These are phyloP conservation scores for Colletotrichum zoysiae DNA, from an alignment of 2,329 filamentous ascomycete species.

Conservation along the genomic window DNA sequence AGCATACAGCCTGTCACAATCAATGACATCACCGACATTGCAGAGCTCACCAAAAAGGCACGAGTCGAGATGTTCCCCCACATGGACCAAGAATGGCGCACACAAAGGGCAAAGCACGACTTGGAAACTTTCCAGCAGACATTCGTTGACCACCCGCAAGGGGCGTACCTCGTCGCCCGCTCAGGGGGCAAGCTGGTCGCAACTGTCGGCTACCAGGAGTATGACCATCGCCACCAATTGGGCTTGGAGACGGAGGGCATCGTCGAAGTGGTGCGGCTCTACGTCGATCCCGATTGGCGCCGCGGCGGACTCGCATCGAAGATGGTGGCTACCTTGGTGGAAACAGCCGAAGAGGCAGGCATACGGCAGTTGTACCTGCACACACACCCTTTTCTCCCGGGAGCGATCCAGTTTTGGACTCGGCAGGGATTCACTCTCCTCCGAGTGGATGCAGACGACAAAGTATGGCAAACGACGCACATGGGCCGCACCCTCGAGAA, in stretches of 20 bases:
- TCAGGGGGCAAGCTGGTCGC: conserved; percentile 43
- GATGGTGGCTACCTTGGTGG: conserved; percentile 42
- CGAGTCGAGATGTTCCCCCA: conserved; percentile 49
- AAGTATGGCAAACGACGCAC: conserved; percentile 47
- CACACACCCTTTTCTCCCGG: conserved; percentile 48
- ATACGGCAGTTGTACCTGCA: conserved; percentile 47
- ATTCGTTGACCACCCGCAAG: conserved; percentile 45
- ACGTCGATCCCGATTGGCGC: conserved; percentile 46
- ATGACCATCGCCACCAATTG: conserved; percentile 45
- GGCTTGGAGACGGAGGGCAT: conserved; percentile 39
- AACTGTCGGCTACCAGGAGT: conserved; percentile 46
- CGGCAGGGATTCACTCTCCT: conserved; percentile 44
- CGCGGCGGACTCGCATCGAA: conserved; percentile 47
- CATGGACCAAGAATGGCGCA: conserved; percentile 42
- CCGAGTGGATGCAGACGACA: conserved; percentile 43
- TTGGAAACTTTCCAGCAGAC: conserved; percentile 43
- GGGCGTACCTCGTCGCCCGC: conserved; percentile 44
- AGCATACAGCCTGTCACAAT: conserved; percentile 39
- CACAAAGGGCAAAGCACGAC: conserved; percentile 41
- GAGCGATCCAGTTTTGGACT: conserved; percentile 47
- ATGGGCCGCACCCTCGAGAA: conserved; percentile 39
- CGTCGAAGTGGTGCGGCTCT: conserved; percentile 48
- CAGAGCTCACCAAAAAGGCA: conserved; percentile 44
- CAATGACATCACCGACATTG: conserved; percentile 45
- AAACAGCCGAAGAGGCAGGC: conserved; percentile 37